Conservation (phyloP, 1,284 basidiomycete genomes). For the Ustilago esculenta region DNA sequence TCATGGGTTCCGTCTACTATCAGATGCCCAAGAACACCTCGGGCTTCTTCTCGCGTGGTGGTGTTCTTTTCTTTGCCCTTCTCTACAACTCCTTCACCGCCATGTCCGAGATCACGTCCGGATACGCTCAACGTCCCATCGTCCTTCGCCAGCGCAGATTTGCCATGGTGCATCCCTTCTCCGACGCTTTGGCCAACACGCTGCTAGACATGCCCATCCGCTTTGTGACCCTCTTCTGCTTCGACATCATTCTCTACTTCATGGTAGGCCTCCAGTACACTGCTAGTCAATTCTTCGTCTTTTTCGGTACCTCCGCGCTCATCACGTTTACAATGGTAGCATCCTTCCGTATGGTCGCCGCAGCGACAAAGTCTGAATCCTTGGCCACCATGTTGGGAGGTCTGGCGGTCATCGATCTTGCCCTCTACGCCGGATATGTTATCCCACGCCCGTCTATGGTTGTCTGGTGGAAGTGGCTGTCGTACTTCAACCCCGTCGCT, state of each 20-base stretch:
- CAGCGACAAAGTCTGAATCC: conserved; percentile 39
- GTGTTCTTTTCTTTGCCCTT: conserved; percentile 67
- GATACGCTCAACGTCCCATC: conserved; percentile 55
- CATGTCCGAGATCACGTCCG: conserved; percentile 62
- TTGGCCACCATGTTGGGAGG: conserved; percentile 55
- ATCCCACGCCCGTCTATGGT: conserved; percentile 60
- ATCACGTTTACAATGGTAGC: conserved; percentile 55
- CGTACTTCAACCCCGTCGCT: conserved; percentile 59
- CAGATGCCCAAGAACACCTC: conserved; percentile 73
- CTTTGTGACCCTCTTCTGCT: conserved; percentile 33
- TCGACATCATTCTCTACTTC: conserved; percentile 60
- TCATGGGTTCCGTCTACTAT: conserved; percentile 81
- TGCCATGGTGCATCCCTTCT: conserved; percentile 56
- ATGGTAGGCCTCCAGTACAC: conserved; percentile 47
- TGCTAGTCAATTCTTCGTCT: conserved; percentile 58
- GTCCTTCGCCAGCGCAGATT: conserved; percentile 57
- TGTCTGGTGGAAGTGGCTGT: conserved; percentile 61
- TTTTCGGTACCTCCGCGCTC: conserved; percentile 38
- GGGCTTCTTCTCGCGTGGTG: conserved; percentile 82
- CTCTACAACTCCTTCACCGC: conserved; percentile 70
- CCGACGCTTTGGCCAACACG: conserved; percentile 49
- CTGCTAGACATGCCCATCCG: conserved; percentile 60
- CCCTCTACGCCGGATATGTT: conserved; percentile 59
- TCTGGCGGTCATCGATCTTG: conserved; percentile 51
- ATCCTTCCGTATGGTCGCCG: conserved; percentile 55